Conservation (phyloP, 495 filamentous ascomycete species). For the Aspergillus heteromorphus region DNA sequence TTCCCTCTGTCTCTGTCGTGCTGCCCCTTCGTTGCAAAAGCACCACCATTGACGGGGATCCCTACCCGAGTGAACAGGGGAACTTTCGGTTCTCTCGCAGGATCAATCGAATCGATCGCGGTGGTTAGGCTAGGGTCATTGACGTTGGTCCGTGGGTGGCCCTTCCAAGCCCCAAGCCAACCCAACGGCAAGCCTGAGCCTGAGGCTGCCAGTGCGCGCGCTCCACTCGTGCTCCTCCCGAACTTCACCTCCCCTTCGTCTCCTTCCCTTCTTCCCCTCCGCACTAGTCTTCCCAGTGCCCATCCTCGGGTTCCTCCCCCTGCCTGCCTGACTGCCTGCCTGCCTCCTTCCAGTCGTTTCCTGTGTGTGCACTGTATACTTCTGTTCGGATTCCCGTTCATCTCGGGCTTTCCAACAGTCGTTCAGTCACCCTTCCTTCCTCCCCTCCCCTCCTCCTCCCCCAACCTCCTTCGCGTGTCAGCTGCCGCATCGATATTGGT, state of each 20-base stretch:
- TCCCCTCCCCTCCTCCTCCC: conserved; percentile 5
- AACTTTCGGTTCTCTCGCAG: no score
- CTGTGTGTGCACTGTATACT: conserved; percentile 4
- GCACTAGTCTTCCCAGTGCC: background rate
- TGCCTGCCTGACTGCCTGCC: background rate
- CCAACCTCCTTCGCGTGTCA: conserved; percentile 11
- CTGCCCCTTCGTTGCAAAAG: no score
- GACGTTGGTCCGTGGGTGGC: conserved; percentile 9
- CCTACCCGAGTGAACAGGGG: background rate
- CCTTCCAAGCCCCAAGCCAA: conserved; percentile 9
- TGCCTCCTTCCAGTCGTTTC: background rate
- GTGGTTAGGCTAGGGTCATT: no score
- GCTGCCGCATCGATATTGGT: conserved; percentile 6
- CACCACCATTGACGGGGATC: background rate
- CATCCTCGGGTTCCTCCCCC: background rate
- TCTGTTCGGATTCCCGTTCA: conserved; percentile 14
- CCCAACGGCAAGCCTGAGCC: conserved; percentile 5
- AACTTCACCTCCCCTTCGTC: conserved; percentile 2
- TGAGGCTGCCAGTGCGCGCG: conserved; percentile 6
- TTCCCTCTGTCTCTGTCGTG: no score
- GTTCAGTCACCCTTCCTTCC: conserved; percentile 3
- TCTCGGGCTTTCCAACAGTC: conserved; percentile 15
- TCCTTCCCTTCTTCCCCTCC: conserved; percentile 6
- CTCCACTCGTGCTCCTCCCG: conserved; percentile 13
- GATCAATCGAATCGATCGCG: no score